Evolutionary conservation across 2,329 filamentous ascomycete species (phyloP), one percentile per base, ranked within the genome.

Genomic region (Beauveria bassiana): DNA sequence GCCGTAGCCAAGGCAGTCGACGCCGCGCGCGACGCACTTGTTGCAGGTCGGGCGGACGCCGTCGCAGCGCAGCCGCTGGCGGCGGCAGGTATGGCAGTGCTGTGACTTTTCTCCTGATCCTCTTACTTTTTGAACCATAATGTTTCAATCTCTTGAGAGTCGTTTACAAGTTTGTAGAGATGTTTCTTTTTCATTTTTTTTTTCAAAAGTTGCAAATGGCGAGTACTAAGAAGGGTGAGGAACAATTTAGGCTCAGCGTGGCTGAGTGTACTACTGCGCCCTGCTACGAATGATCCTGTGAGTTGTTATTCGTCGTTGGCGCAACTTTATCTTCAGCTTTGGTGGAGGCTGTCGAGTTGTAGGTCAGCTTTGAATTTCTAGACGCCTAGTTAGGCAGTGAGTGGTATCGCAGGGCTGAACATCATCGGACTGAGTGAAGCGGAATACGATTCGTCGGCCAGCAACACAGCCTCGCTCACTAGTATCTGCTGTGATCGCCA

Each of bases 1-100:
- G 28, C 59, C 64, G 53, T 65, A 64, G 38, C 63, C 63, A 16
- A 65, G 59, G 49, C 64, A 65, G 38, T 65, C 63, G 31, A 63
- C 59, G 42, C 64, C 64, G 14, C 64, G 54, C 12, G 34, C 46
- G 42, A 49, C 55, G 45, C 64, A 65, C 18, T 65, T 65, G 20
- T 52, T 45, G 59, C 64, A 65, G 31, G 43, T 51, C 18, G 63
- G 64, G 28, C 58, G 61, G 31, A 43, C 24, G 38, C 54, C 64
- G 47, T 64, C 64, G 49, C 64, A 65, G 40, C 63, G 63, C 49
- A 63, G 63, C 20, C 64, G 61, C 14, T 59, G 61, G 8, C 63
- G 64, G 3, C 63, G 64, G 46, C 63, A 64, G 2, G 64, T 63
- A 22, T 65, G 64, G 40, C 56, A 62, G 34, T 60, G 49, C 38